Conservation (phyloP, 177 flowering plant genomes). For the Vitis hybrid region DNA sequence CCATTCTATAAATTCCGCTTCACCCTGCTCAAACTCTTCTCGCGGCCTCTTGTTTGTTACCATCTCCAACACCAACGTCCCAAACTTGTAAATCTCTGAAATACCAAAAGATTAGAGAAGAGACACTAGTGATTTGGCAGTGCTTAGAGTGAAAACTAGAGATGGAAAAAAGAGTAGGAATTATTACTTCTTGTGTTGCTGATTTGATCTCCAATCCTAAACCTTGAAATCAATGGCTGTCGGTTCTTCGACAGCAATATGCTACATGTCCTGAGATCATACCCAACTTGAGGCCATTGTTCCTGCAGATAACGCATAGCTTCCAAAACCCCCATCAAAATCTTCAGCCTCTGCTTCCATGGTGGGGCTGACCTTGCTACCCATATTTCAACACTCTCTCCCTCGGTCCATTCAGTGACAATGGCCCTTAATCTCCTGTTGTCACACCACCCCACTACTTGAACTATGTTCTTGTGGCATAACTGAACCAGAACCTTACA, state of each 20-base stretch:
- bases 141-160: no score
- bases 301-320: slow-evolving; percentile 50
- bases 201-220: slow-evolving; percentile 35
- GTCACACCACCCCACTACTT: slow-evolving; percentile 57
- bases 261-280: slow-evolving; percentile 45
- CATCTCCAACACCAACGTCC: slow-evolving; percentile 54
- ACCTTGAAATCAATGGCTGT: slow-evolving; percentile 54
- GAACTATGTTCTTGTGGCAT: slow-evolving; percentile 48
- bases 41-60: slow-evolving; percentile 29
- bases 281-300: slow-evolving; percentile 57
- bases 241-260: slow-evolving; percentile 35
- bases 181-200: slow-evolving; percentile 36
- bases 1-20: slow-evolving; percentile 38
- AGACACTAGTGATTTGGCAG: neutral
- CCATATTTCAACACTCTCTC: slow-evolving; percentile 47
- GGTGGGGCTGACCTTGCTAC: slow-evolving; percentile 33
- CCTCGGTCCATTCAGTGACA: slow-evolving; percentile 48
- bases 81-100: slow-evolving; percentile 47
- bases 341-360: slow-evolving; percentile 55
- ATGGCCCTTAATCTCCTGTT: slow-evolving; percentile 38
- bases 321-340: slow-evolving; percentile 37
- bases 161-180: neutral
- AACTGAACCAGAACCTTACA: slow-evolving; percentile 46
- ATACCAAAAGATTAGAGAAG: neutral
- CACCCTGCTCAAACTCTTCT: slow-evolving; percentile 36